A percentile compares a stretch with the other conserved stretches of the same genome.
phyloP scores from a whole-genome alignment of 495 filamentous ascomycete species.

The Alectoria sarmentosa region DNA sequence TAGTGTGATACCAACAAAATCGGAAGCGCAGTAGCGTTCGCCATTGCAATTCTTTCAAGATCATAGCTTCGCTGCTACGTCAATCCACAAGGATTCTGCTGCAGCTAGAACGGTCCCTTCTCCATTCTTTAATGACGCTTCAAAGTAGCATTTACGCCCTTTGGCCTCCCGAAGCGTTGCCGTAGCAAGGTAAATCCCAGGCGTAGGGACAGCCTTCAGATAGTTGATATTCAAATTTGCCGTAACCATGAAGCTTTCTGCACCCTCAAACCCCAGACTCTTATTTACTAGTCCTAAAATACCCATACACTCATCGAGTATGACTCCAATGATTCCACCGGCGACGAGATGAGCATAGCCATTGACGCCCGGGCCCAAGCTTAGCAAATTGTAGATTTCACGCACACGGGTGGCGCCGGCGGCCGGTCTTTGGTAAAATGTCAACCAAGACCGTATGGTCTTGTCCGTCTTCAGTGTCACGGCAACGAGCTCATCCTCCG shows the following conservation, averaged over 20 bases:
- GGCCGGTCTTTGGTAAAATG: conserved; percentile 35
- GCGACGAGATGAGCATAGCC: conserved; percentile 52
- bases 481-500: conserved; percentile 50
- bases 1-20: not conserved
- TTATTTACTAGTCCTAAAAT: conserved; percentile 35
- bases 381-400: conserved; percentile 41
- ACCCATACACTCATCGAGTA: conserved; percentile 53
- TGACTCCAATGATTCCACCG: conserved; percentile 52
- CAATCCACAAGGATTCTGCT: conserved; percentile 42
- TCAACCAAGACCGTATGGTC: conserved; percentile 45
- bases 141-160: conserved; percentile 41
- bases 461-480: conserved; percentile 45
- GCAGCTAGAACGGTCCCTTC: conserved; percentile 36
- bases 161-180: conserved; percentile 35
- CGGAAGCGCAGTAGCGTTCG: not conserved
- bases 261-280: conserved; percentile 34
- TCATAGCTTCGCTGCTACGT: conserved; percentile 27
- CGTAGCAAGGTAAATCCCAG: conserved; percentile 45
- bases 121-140: conserved; percentile 38
- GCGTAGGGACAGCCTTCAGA: conserved; percentile 46
- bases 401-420: conserved; percentile 30
- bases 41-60: not conserved
- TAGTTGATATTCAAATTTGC: conserved; percentile 54
- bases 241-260: conserved; percentile 37
- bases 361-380: conserved; percentile 49